Evolutionary conservation across 148 eudicot genomes (phyloP).

Genomic region (Vaccinium corymbosum): DNA sequence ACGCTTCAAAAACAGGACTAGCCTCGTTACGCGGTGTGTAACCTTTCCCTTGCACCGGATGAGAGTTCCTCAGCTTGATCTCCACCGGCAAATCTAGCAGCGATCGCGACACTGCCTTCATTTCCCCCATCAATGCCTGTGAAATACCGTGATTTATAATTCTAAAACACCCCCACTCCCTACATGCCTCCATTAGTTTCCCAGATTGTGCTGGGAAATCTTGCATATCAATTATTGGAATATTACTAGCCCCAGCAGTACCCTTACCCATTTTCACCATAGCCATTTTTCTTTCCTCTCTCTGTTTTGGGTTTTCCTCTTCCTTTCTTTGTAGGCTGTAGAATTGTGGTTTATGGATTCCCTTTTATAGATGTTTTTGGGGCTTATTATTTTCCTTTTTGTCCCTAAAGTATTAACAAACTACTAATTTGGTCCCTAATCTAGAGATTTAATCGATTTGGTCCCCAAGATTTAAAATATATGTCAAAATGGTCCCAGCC

Average conservation of each 20-base stretch:
- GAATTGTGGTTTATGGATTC: neutral
- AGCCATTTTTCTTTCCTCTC: neutral
- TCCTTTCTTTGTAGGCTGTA: neutral
- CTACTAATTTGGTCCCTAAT: too few species aligned
- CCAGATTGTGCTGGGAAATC: neutral
- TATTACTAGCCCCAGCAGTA: neutral
- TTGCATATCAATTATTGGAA: conserved; percentile 12
- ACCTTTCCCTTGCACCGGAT: conserved; percentile 10
- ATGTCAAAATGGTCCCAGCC: too few species aligned
- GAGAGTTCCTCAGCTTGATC: conserved; percentile 18
- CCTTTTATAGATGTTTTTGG: neutral
- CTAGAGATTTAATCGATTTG: too few species aligned
- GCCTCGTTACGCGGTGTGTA: conserved; percentile 11
- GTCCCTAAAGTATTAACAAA: too few species aligned
- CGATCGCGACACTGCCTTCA: conserved; percentile 8
- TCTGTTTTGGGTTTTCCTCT: neutral
- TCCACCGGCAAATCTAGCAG: conserved; percentile 28
- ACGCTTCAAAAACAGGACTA: conserved; percentile 16
- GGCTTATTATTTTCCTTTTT: too few species aligned
- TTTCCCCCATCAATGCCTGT: conserved; percentile 14
- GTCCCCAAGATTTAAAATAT: too few species aligned
- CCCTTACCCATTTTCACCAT: neutral
- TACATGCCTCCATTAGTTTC: conserved; percentile 22
- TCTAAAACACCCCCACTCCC: conserved; percentile 31
- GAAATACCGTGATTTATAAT: conserved; percentile 23